Percentiles rank a stretch among this genome's conserved stretches.
Evolutionary conservation across 176 grass and related monocot species (phyloP).

Genomic region (Oryza punctata): DNA sequence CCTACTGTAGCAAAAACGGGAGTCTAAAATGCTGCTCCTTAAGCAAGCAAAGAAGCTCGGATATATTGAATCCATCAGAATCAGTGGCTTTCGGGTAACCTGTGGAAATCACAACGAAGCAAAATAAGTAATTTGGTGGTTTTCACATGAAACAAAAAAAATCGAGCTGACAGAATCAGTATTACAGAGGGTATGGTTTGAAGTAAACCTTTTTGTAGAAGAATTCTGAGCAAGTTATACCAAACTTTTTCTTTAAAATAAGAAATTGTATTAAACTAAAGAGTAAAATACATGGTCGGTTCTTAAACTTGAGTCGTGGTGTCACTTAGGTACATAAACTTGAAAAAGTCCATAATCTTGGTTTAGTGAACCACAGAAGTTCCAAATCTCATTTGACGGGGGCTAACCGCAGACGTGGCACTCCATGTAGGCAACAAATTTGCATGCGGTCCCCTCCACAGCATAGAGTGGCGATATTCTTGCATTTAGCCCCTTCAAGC

Average conservation of each 20-base stretch:
- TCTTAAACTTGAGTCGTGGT: too few species aligned
- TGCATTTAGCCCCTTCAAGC: too few species aligned
- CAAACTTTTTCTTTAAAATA: neutral
- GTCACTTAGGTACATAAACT: too few species aligned
- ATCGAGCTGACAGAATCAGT: neutral
- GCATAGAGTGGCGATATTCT: too few species aligned
- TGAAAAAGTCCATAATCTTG: too few species aligned
- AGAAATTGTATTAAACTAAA: neutral
- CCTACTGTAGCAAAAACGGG: constrained; percentile 22
- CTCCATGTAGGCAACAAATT: too few species aligned
- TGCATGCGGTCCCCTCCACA: too few species aligned
- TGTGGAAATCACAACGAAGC: constrained; percentile 42
- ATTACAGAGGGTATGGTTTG: constrained; percentile 9
- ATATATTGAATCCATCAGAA: constrained; percentile 40
- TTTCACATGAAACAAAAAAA: constrained; percentile 3
- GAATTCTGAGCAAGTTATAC: neutral
- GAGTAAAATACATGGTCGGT: too few species aligned
- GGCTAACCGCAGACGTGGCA: too few species aligned
- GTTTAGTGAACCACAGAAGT: too few species aligned
- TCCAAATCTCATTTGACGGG: too few species aligned
- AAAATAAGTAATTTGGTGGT: constrained; percentile 17
- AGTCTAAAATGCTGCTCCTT: constrained; percentile 14
- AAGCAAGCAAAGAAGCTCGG: constrained; percentile 21
- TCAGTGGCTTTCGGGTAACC: constrained; percentile 94
- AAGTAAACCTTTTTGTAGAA: neutral